Evolutionary conservation across 2,329 filamentous ascomycete genomes (phyloP).

Genomic region (Sphaerulina populicola): DNA sequence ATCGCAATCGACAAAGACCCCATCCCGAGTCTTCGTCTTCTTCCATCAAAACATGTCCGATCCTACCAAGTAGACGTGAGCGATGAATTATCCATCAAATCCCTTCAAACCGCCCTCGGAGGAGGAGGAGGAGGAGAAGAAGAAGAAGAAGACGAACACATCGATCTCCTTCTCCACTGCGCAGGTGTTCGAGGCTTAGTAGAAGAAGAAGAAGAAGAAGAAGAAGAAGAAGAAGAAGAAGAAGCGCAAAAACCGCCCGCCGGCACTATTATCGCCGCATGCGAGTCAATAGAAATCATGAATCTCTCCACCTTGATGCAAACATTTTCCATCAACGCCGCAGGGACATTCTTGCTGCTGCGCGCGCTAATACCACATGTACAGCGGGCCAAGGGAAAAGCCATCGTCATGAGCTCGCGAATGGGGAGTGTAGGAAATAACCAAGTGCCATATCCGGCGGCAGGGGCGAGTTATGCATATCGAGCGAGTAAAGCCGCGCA

Average conservation of each 20-base stretch:
- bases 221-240: constrained; percentile 24
- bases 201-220: constrained; percentile 23
- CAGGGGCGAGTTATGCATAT: constrained; percentile 42
- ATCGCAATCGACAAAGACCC: constrained; percentile 30
- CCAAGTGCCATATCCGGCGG: constrained; percentile 18
- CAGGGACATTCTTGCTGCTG: constrained; percentile 38
- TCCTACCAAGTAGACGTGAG: constrained; percentile 26
- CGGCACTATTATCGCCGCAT: constrained; percentile 34
- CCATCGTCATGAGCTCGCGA: constrained; percentile 39
- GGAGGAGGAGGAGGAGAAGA: background rate
- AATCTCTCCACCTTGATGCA: constrained; percentile 33
- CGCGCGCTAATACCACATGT: constrained; percentile 35
- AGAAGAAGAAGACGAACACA: constrained; percentile 11
- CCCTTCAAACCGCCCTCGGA: constrained; percentile 18
- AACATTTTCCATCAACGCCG: constrained; percentile 38
- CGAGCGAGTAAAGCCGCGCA: constrained; percentile 42
- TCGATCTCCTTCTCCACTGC: constrained; percentile 39
- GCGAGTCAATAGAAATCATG: constrained; percentile 39
- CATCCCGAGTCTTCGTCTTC: background rate
- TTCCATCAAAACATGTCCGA: constrained; percentile 18
- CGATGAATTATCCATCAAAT: constrained; percentile 21
- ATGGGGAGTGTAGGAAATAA: constrained; percentile 41
- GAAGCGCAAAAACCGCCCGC: constrained; percentile 23
- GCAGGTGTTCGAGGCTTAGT: constrained; percentile 42
- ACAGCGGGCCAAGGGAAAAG: constrained; percentile 25